phyloP scores from a whole-genome alignment of 768 basidiomycete species.

The Hericium rajendrae region DNA sequence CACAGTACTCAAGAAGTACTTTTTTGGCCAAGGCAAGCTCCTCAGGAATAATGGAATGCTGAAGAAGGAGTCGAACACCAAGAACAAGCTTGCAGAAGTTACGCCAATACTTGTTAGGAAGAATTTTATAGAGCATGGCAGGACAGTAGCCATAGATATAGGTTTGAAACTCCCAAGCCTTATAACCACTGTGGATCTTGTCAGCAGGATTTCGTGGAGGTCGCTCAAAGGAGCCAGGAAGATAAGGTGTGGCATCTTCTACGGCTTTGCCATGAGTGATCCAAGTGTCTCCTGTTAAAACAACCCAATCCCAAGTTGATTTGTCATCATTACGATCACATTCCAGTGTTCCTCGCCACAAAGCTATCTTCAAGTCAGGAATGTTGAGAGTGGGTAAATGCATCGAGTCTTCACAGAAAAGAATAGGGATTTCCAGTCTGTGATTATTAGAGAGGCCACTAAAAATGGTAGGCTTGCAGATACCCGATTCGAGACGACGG shows the following conservation, averaged over 20 bases:
- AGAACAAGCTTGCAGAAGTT: not conserved
- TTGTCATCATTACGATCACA: slow-evolving; percentile 16
- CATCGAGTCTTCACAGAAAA: slow-evolving; percentile 29
- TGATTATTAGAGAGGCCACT: not conserved
- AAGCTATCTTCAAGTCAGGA: slow-evolving; percentile 21
- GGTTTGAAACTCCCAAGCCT: slow-evolving; percentile 17
- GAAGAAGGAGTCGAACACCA: slow-evolving; percentile 8
- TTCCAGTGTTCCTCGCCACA: slow-evolving; percentile 23
- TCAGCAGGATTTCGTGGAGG: slow-evolving; percentile 31
- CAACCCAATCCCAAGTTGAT: slow-evolving; percentile 24
- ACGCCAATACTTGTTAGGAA: not conserved
- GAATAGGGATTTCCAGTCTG: not conserved
- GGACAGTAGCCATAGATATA: slow-evolving; percentile 15
- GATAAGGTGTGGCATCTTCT: slow-evolving; percentile 20
- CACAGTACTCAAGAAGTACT: slow-evolving; percentile 17
- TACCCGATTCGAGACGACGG: not conserved
- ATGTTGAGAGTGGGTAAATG: slow-evolving; percentile 30
- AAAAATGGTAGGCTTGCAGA: not conserved
- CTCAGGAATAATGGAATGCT: slow-evolving; percentile 5
- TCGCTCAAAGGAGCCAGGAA: slow-evolving; percentile 31
- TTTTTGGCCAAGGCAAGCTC: slow-evolving; percentile 18
- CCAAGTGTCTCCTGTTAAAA: slow-evolving; percentile 22
- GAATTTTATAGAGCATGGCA: not conserved
- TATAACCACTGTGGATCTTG: slow-evolving; percentile 27
- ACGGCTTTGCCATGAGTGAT: slow-evolving; percentile 25